phyloP scores from a whole-genome alignment of 2,329 filamentous ascomycete genomes.

The Talaromyces sp. region DNA sequence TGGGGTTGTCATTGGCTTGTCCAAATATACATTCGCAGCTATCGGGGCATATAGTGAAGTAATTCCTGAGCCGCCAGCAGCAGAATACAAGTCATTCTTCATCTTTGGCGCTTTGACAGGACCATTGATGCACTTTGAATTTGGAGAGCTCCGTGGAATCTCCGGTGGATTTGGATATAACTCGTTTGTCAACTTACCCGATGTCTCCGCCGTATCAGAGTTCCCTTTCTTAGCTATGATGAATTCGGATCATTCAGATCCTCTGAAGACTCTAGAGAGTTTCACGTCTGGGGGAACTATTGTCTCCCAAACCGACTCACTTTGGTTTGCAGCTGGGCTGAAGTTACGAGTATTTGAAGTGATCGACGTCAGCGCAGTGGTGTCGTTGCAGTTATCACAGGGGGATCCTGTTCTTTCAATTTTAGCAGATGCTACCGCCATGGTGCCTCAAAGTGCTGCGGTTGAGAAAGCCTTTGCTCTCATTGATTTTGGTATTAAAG shows the following conservation, averaged over 20 bases:
- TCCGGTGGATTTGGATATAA: constrained; percentile 3
- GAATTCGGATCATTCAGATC: not conserved
- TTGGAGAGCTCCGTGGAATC: not conserved
- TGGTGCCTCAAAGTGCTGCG: not conserved
- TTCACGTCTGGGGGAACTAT: not conserved
- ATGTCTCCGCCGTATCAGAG: not conserved
- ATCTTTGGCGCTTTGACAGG: not conserved
- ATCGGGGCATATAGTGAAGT: not conserved
- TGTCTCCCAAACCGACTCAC: not conserved
- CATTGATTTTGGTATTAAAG: not conserved
- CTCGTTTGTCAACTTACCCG: not conserved
- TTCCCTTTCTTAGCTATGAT: not conserved
- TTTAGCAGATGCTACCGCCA: not conserved
- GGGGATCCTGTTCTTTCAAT: not conserved
- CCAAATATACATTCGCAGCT: not conserved
- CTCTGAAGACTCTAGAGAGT: not conserved
- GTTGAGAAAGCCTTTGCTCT: constrained; percentile 27
- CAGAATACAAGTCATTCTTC: not conserved
- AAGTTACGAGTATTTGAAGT: not conserved
- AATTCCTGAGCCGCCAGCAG: not conserved
- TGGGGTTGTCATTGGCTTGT: not conserved
- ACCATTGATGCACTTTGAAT: not conserved
- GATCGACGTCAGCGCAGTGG: not conserved
- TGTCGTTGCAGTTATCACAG: not conserved
- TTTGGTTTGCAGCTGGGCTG: constrained; percentile 3